phyloP scores from a whole-genome alignment of 768 basidiomycete genomes.

The Rubroboletus satanas region DNA sequence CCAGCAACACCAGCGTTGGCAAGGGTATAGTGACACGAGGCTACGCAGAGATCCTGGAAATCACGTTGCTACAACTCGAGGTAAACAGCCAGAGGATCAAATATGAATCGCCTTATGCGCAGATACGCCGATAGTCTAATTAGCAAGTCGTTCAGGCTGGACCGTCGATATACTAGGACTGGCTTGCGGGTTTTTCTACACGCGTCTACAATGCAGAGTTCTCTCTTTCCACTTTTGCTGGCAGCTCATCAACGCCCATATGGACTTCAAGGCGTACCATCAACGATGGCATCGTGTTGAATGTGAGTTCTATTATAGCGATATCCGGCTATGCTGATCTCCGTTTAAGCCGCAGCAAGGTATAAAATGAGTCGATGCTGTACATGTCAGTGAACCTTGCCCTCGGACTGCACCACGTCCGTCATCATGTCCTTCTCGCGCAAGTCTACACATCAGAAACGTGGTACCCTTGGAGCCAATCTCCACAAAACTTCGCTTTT shows the following conservation, averaged over 20 bases:
- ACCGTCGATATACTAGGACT: background rate
- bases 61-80: background rate
- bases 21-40: background rate
- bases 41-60: background rate
- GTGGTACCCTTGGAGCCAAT: background rate
- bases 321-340: background rate
- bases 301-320: background rate
- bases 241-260: background rate
- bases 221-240: constrained; percentile 11
- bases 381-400: background rate
- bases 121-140: background rate
- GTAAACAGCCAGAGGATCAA: background rate
- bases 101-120: background rate
- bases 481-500: constrained; percentile 10
- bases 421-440: constrained; percentile 20
- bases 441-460: constrained; percentile 8
- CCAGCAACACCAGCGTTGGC: background rate
- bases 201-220: background rate
- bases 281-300: constrained; percentile 13
- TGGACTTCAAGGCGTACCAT: background rate
- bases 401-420: background rate
- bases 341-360: background rate
- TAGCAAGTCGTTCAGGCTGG: background rate
- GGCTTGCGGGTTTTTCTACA: background rate
- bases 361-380: constrained; percentile 13